phyloP scores from a whole-genome alignment of 306 rosid species.

The Acacia crassicarpa region DNA sequence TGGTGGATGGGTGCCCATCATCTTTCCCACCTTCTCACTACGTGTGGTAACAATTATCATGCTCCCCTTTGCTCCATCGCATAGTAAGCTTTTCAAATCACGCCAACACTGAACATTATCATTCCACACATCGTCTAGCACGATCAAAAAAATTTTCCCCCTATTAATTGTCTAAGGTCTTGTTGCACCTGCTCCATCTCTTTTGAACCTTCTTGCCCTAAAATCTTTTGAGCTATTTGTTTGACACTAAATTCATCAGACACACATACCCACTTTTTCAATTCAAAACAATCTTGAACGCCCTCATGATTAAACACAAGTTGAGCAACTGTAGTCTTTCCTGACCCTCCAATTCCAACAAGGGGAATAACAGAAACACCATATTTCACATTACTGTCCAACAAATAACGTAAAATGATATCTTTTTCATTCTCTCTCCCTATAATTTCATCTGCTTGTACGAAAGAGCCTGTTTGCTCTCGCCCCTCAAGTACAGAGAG shows the following conservation, averaged over 20 bases:
- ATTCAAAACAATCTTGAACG: background rate
- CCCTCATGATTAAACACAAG: background rate
- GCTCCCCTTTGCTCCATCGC: conserved; percentile 6
- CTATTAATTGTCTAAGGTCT: background rate
- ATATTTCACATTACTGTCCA: background rate
- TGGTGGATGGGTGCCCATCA: background rate
- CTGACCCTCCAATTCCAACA: conserved; percentile 22
- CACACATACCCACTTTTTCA: conserved; percentile 24
- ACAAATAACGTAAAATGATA: background rate
- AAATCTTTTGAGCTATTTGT: background rate
- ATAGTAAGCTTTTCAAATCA: background rate
- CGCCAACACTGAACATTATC: background rate
- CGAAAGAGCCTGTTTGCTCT: background rate
- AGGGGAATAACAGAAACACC: background rate
- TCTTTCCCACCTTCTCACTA: background rate
- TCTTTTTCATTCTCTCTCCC: background rate
- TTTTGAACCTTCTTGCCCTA: background rate
- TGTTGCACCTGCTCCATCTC: background rate
- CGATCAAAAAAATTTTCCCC: background rate
- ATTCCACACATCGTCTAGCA: conserved; percentile 21
- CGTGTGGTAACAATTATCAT: conserved; percentile 20
- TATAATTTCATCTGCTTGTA: background rate
- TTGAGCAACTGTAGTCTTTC: conserved; percentile 34
- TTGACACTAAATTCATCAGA: background rate
- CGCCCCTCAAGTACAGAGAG: background rate